Conservation (phyloP, 331 rosid genomes). For the Malus hybrid region DNA sequence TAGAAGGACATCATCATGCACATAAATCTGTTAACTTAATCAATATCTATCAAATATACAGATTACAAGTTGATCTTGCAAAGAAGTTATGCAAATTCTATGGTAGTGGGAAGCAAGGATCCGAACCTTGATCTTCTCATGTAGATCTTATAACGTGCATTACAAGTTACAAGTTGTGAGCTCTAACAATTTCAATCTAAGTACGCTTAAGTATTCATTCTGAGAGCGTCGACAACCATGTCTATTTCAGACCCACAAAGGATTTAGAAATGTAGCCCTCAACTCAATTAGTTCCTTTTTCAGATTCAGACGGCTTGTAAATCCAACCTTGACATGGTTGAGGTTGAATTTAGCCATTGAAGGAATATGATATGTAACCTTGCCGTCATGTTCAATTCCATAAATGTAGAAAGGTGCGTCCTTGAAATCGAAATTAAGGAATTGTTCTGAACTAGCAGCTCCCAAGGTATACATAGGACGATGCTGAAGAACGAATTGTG, state of each 20-base stretch:
- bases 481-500: constrained; percentile 63
- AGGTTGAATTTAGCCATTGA: background rate
- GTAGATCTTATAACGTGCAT: too few relatives aligned
- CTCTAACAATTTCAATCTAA: too few relatives aligned
- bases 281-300: background rate
- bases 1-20: too few relatives aligned
- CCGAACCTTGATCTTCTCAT: too few relatives aligned
- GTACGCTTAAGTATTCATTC: too few relatives aligned
- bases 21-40: too few relatives aligned
- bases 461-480: constrained; percentile 65
- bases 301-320: constrained; percentile 4
- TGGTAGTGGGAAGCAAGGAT: too few relatives aligned
- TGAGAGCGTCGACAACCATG: too few relatives aligned
- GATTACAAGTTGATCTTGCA: too few relatives aligned
- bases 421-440: constrained; percentile 46
- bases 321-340: constrained; percentile 16
- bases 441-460: constrained; percentile 43
- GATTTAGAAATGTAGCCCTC: background rate
- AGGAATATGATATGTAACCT: constrained; percentile 82
- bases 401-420: constrained; percentile 52
- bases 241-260: background rate
- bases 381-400: constrained; percentile 79
- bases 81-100: too few relatives aligned
- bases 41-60: too few relatives aligned
- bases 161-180: too few relatives aligned